A percentile compares a stretch with the other conserved stretches of the same genome.
These are phyloP conservation scores for Aspergillus hancockii DNA, from an alignment of 495 filamentous ascomycete genomes.

Conservation along the genomic window DNA sequence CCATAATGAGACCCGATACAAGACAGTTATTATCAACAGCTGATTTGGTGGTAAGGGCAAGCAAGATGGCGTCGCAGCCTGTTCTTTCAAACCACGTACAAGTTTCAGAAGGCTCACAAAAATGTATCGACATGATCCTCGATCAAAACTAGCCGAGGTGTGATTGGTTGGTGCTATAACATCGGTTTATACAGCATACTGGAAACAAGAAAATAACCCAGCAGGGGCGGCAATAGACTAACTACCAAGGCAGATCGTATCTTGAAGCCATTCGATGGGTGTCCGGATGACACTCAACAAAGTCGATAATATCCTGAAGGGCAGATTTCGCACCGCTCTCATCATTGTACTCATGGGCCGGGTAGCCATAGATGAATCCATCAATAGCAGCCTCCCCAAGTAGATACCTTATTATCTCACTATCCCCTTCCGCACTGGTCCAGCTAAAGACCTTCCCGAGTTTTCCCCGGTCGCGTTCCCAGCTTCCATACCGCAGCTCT, in stretches of 20 bases:
- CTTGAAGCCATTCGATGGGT: slow-evolving; percentile 4
- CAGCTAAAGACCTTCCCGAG: slow-evolving; percentile 7
- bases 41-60: too few relatives aligned
- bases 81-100: too few relatives aligned
- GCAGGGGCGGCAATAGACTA: too few relatives aligned
- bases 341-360: neutral
- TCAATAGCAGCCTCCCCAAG: neutral
- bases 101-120: too few relatives aligned
- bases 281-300: neutral
- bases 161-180: too few relatives aligned
- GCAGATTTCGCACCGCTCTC: neutral
- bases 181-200: too few relatives aligned
- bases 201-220: too few relatives aligned
- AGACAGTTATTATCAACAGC: too few relatives aligned
- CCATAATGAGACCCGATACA: too few relatives aligned
- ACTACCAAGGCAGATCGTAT: slow-evolving; percentile 14
- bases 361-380: slow-evolving; percentile 8
- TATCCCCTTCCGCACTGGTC: neutral
- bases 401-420: neutral
- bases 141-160: too few relatives aligned
- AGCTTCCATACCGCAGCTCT: neutral
- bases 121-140: too few relatives aligned
- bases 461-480: neutral
- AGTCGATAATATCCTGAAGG: slow-evolving; percentile 1
- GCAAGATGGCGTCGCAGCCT: too few relatives aligned